Conservation (phyloP, 169 alveolate species). For the Cryptosporidium baileyi region DNA sequence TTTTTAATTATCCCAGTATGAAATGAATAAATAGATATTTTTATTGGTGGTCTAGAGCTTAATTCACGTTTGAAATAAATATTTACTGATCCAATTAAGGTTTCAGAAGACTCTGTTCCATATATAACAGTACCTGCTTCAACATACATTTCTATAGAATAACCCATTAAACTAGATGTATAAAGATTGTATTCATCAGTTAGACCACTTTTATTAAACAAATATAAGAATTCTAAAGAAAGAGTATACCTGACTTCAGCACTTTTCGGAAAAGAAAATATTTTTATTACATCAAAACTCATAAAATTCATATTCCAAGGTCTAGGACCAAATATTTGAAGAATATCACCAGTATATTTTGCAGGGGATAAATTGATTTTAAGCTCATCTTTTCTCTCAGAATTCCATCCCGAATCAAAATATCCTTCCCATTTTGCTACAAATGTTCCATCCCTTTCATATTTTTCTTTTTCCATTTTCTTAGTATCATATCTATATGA, state of each 20-base stretch:
- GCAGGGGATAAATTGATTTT: neutral
- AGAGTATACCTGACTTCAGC: conserved; percentile 13
- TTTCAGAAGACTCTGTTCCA: conserved; percentile 7
- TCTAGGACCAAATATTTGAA: conserved; percentile 62
- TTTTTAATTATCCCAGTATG: conserved; percentile 18
- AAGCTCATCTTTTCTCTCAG: neutral
- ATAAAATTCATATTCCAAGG: conserved; percentile 63
- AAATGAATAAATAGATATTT: neutral
- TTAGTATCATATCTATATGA: neutral
- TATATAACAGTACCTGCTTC: conserved; percentile 20
- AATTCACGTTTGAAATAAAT: neutral
- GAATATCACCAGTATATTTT: conserved; percentile 1
- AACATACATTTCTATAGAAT: conserved; percentile 36
- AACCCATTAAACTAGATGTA: neutral
- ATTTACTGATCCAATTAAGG: conserved; percentile 14
- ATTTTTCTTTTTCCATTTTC: neutral
- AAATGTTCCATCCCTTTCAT: neutral
- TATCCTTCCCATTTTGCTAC: conserved; percentile 48
- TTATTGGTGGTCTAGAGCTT: neutral
- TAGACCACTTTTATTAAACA: neutral
- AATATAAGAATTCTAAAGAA: neutral
- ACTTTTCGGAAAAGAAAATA: neutral
- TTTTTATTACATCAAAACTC: conserved; percentile 6
- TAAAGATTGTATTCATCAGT: neutral
- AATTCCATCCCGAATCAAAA: conserved; percentile 25